Conservation (phyloP, 352 stramenopile genomes). For the Globisporangium irregulare region DNA sequence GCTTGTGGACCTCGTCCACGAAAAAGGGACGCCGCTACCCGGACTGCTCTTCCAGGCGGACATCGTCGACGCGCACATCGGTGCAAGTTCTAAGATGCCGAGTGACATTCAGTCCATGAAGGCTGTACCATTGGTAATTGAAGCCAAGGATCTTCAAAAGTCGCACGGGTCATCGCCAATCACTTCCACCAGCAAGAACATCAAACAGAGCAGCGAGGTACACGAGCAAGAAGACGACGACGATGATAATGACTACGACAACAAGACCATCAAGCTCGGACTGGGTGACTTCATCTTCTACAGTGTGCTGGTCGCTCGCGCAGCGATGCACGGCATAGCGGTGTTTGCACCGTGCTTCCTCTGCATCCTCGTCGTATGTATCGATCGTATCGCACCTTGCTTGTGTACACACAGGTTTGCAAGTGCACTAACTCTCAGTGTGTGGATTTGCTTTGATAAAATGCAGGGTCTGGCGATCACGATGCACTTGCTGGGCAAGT, state of each 20-base stretch:
- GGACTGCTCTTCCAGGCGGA: slow-evolving; percentile 94
- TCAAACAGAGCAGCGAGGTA: background rate
- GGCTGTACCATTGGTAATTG: background rate
- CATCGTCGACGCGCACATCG: slow-evolving; percentile 42
- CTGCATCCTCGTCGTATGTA: slow-evolving; percentile 78
- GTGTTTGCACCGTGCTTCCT: slow-evolving; percentile 92
- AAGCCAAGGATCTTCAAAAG: background rate
- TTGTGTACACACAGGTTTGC: background rate
- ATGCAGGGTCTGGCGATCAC: slow-evolving; percentile 84
- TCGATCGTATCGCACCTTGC: too few species aligned
- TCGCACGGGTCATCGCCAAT: background rate
- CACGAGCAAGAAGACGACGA: slow-evolving; percentile 14
- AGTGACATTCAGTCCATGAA: background rate
- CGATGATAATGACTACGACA: slow-evolving; percentile 26
- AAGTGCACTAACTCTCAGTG: background rate
- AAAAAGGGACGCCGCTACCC: slow-evolving; percentile 84
- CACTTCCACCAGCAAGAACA: background rate
- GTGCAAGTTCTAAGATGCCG: background rate
- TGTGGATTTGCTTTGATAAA: background rate
- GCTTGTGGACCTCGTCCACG: slow-evolving; percentile 91
- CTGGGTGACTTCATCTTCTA: slow-evolving; percentile 99
- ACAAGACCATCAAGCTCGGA: slow-evolving; percentile 87
- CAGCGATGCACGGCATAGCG: slow-evolving; percentile 90
- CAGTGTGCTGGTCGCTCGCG: slow-evolving; percentile 93
- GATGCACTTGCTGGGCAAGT: slow-evolving; percentile 91